phyloP scores from a whole-genome alignment of 2,329 filamentous ascomycete genomes.

The Xylogone sp. region DNA sequence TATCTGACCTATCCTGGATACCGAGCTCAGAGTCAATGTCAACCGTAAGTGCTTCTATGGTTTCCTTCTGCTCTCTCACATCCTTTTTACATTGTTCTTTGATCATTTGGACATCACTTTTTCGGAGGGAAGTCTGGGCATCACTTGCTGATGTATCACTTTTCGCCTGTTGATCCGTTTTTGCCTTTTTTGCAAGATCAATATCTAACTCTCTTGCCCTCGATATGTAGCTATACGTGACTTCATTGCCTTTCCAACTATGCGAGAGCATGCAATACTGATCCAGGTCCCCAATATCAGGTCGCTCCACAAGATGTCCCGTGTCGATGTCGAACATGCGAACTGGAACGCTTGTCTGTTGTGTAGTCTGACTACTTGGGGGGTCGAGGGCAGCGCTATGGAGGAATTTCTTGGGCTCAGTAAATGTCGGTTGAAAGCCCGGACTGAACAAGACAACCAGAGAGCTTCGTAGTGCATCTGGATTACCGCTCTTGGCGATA shows the following conservation, averaged over 20 bases:
- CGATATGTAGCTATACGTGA: slow-evolving; percentile 25
- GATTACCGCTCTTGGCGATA: background rate
- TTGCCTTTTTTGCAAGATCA: slow-evolving; percentile 7
- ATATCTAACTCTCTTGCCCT: slow-evolving; percentile 12
- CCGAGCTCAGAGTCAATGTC: background rate
- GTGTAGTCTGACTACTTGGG: background rate
- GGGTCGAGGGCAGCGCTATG: background rate
- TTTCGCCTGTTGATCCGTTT: slow-evolving; percentile 7
- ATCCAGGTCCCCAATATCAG: slow-evolving; percentile 19
- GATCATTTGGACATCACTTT: slow-evolving; percentile 7
- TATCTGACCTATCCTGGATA: background rate
- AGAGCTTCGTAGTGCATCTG: slow-evolving; percentile 1
- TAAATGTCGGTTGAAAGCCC: background rate
- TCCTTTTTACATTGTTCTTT: slow-evolving; percentile 7
- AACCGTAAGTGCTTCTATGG: background rate
- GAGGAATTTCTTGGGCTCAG: background rate
- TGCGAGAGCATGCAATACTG: slow-evolving; percentile 34
- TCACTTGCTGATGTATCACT: slow-evolving; percentile 4
- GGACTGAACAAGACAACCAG: background rate
- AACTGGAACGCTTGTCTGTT: slow-evolving; percentile 12
- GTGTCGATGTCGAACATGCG: slow-evolving; percentile 33
- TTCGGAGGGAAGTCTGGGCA: background rate
- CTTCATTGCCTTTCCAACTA: slow-evolving; percentile 31
- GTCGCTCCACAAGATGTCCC: slow-evolving; percentile 24
- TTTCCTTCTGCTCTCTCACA: slow-evolving; percentile 3